Conservation (phyloP, 495 filamentous ascomycete genomes). For the Cercophora sp. region DNA sequence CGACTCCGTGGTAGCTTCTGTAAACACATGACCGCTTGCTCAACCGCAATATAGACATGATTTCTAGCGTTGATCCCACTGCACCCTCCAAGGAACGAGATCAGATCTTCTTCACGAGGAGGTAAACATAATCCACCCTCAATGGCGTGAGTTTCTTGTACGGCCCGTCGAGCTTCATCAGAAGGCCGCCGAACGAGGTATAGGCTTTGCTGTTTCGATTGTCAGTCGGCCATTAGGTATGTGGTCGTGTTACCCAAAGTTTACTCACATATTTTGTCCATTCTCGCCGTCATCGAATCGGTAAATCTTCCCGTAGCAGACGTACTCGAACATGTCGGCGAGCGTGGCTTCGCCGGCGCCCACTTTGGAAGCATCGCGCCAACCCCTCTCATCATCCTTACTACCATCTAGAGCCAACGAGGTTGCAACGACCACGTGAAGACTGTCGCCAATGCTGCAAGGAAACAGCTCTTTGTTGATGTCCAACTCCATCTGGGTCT, state of each 20-base stretch:
- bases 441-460: conserved; percentile 61
- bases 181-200: conserved; percentile 84
- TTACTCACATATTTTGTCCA: conserved; percentile 74
- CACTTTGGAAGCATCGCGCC: conserved; percentile 68
- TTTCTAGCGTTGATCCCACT: too few relatives aligned
- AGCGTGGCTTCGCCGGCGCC: conserved; percentile 60
- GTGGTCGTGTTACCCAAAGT: too few relatives aligned
- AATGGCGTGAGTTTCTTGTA: conserved; percentile 92
- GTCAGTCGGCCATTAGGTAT: conserved; percentile 18
- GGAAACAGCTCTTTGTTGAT: conserved; percentile 93
- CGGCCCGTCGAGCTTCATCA: conserved; percentile 87
- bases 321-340: conserved; percentile 93
- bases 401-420: conserved; percentile 81
- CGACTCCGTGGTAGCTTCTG: too few relatives aligned
- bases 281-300: conserved; percentile 84
- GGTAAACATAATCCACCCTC: conserved; percentile 87
- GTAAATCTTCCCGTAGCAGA: conserved; percentile 97
- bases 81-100: too few relatives aligned
- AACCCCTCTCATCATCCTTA: conserved; percentile 65
- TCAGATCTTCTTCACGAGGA: conserved; percentile 66
- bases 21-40: too few relatives aligned
- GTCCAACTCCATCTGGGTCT: conserved; percentile 77
- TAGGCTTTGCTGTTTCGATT: conserved; percentile 69
- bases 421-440: conserved; percentile 76
- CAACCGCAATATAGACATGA: too few relatives aligned